Conservation (phyloP, 2,329 filamentous ascomycete species). For the Pleomassaria siparia region DNA sequence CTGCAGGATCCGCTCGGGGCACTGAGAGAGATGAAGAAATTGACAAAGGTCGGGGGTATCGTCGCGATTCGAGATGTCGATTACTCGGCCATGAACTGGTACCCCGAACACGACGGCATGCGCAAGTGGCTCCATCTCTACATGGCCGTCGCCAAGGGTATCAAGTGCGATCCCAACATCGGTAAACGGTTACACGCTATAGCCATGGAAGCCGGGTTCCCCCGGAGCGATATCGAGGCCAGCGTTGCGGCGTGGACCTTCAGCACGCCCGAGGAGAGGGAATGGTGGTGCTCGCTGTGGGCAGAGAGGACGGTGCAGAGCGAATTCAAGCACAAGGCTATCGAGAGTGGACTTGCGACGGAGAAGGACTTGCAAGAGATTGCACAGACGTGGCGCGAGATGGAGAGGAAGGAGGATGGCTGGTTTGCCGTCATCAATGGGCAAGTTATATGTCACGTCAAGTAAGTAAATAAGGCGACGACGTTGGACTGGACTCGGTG, state of each 20-base stretch:
- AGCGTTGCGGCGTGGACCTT: constrained; percentile 48
- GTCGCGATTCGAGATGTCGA: constrained; percentile 49
- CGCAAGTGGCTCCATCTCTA: constrained; percentile 40
- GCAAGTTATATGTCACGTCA: constrained; percentile 42
- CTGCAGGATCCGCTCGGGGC: constrained; percentile 53
- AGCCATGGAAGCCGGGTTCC: constrained; percentile 44
- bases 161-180: constrained; percentile 38
- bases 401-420: constrained; percentile 46
- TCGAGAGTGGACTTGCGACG: constrained; percentile 42
- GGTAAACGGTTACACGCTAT: constrained; percentile 39
- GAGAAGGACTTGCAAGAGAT: constrained; percentile 45
- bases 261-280: constrained; percentile 40
- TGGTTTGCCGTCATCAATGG: constrained; percentile 47
- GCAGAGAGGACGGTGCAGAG: constrained; percentile 40
- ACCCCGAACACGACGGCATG: constrained; percentile 40
- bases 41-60: constrained; percentile 56
- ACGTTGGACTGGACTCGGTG: neutral
- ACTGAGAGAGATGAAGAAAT: constrained; percentile 57
- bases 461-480: neutral
- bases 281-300: constrained; percentile 46
- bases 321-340: constrained; percentile 38
- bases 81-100: constrained; percentile 41
- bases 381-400: constrained; percentile 42
- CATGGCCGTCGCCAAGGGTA: constrained; percentile 31
- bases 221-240: constrained; percentile 41